A percentile compares a stretch with the other conserved stretches of the same genome.
These are phyloP conservation scores for Nannochloris sp. DNA, from an alignment of 139 green algal species.

Conservation along the genomic window DNA sequence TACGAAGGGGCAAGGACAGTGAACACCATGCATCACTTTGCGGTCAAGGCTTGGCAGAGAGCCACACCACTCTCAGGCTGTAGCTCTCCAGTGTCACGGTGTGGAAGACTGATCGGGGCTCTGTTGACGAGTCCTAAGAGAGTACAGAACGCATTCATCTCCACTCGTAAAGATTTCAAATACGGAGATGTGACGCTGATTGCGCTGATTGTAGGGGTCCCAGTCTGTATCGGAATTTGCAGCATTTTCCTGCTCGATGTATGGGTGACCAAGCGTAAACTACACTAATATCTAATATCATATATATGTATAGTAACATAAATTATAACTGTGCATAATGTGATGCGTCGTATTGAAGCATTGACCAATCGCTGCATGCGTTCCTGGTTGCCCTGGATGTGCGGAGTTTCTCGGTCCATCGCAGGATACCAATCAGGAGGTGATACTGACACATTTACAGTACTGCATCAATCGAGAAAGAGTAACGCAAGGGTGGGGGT, in stretches of 20 bases:
- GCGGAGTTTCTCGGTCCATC: background rate
- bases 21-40: constrained; percentile 20
- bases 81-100: constrained; percentile 17
- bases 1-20: constrained; percentile 12
- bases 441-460: constrained; percentile 6
- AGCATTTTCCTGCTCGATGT: constrained; percentile 1
- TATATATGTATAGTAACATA: background rate
- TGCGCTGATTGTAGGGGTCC: constrained; percentile 12
- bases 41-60: background rate
- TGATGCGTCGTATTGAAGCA: too few relatives aligned
- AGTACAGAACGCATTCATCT: background rate
- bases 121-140: background rate
- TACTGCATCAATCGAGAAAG: constrained; percentile 15
- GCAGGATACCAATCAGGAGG: background rate
- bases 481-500: constrained; percentile 18
- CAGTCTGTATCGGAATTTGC: background rate
- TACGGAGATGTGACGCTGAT: constrained; percentile 22
- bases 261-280: constrained; percentile 1
- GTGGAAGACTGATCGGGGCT: constrained; percentile 11
- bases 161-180: constrained; percentile 5
- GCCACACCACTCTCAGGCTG: constrained; percentile 16
- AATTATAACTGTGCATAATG: background rate
- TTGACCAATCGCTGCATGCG: too few relatives aligned
- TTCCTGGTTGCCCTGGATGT: too few relatives aligned
- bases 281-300: background rate